Evolutionary conservation across 306 rosid species (phyloP).

Genomic region (Quercus gilva): DNA sequence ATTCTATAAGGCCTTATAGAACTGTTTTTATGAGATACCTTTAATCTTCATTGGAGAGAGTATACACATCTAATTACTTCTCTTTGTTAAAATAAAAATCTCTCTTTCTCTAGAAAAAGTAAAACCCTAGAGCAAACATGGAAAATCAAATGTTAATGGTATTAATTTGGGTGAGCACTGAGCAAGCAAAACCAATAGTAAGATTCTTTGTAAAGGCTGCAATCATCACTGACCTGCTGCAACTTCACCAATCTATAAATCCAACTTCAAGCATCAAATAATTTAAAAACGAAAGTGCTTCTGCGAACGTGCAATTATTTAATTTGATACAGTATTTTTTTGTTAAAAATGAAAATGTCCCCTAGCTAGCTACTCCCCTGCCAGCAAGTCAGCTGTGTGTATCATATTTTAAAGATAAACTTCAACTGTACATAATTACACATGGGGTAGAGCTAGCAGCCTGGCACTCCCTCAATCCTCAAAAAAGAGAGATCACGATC

Average conservation of each 20-base stretch:
- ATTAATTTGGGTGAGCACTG: too few relatives aligned
- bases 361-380: neutral
- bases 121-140: too few relatives aligned
- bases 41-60: too few relatives aligned
- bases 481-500: neutral
- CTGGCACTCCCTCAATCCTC: neutral
- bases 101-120: too few relatives aligned
- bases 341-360: neutral
- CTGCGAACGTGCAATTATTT: neutral
- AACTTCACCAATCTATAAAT: neutral
- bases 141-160: too few relatives aligned
- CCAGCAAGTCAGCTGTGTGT: neutral
- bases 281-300: neutral
- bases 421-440: neutral
- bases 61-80: too few relatives aligned
- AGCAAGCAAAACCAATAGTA: too few relatives aligned
- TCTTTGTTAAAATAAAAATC: too few relatives aligned
- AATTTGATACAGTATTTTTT: neutral
- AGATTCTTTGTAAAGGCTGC: neutral
- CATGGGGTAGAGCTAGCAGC: neutral
- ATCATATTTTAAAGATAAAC: neutral
- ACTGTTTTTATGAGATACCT: too few relatives aligned
- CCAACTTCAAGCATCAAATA: neutral
- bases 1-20: too few relatives aligned
- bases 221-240: neutral